These are phyloP conservation scores for Hypholoma sublateritium DNA, from an alignment of 768 basidiomycete species.

Conservation along the genomic window DNA sequence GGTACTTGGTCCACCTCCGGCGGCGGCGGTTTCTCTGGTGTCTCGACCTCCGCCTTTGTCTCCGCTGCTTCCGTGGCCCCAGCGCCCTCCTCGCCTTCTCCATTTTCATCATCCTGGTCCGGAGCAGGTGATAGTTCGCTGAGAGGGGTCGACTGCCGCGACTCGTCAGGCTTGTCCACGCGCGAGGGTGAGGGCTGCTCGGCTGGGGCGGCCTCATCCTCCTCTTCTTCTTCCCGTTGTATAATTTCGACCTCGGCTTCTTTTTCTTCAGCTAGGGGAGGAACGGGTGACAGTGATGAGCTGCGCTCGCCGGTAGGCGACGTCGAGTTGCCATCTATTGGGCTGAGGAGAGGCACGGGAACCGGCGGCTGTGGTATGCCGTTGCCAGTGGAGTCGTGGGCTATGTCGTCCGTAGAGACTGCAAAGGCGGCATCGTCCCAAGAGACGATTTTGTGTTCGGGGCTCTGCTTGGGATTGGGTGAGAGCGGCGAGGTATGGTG, in stretches of 20 bases:
- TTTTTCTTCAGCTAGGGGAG: constrained; percentile 32
- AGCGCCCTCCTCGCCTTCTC: constrained; percentile 26
- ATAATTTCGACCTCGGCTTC: constrained; percentile 31
- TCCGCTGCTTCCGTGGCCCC: background rate
- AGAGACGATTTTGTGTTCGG: constrained; percentile 8
- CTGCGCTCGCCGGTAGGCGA: constrained; percentile 39
- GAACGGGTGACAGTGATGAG: constrained; percentile 59
- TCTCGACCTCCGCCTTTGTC: background rate
- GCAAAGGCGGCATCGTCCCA: constrained; percentile 10
- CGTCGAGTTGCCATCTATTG: constrained; percentile 19
- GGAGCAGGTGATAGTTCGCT: constrained; percentile 75
- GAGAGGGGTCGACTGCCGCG: constrained; percentile 69
- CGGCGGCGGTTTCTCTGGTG: constrained; percentile 1
- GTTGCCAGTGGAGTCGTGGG: background rate
- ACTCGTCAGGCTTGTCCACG: constrained; percentile 30
- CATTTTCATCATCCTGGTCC: constrained; percentile 41
- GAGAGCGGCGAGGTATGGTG: constrained; percentile 11
- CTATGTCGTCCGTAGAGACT: background rate
- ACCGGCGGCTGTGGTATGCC: constrained; percentile 19
- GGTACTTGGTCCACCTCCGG: constrained; percentile 2
- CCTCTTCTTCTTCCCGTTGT: constrained; percentile 36
- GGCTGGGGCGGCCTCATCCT: constrained; percentile 27
- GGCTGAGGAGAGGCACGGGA: constrained; percentile 16
- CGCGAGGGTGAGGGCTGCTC: constrained; percentile 9
- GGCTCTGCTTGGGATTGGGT: constrained; percentile 11